Conservation (phyloP, 2,329 filamentous ascomycete genomes). For the Ophiostoma sp. region DNA sequence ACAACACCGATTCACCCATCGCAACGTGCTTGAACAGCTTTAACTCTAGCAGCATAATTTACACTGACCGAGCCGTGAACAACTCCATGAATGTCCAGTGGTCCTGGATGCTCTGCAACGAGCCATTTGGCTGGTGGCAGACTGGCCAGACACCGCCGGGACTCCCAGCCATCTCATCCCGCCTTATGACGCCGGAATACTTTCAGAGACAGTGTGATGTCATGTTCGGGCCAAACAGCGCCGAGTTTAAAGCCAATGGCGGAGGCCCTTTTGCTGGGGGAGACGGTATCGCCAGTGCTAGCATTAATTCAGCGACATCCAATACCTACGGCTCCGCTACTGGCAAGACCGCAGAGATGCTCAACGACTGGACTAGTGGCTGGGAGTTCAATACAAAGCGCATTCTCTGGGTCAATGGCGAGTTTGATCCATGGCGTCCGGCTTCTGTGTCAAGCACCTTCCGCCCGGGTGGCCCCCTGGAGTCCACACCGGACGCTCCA, state of each 20-base stretch:
- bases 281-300: no score
- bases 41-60: constrained; percentile 50
- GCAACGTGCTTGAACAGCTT: constrained; percentile 56
- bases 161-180: constrained; percentile 51
- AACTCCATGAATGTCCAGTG: constrained; percentile 56
- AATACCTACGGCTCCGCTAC: constrained; percentile 45
- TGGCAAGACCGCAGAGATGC: constrained; percentile 47
- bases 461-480: constrained; percentile 55
- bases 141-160: constrained; percentile 51
- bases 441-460: constrained; percentile 53
- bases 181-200: constrained; percentile 52
- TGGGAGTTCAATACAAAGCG: constrained; percentile 55
- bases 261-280: no score
- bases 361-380: constrained; percentile 58
- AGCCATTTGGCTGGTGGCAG: constrained; percentile 61
- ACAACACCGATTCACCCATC: constrained; percentile 38
- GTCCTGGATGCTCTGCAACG: constrained; percentile 64
- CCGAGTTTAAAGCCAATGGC: neutral
- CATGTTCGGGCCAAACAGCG: constrained; percentile 50
- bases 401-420: constrained; percentile 59
- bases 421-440: constrained; percentile 61
- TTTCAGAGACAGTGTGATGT: constrained; percentile 56
- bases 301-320: neutral
- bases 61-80: constrained; percentile 48
- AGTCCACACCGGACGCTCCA: constrained; percentile 48